Evolutionary conservation across 768 basidiomycete species (phyloP).

Genomic region (Cystofilobasidium capitatum): DNA sequence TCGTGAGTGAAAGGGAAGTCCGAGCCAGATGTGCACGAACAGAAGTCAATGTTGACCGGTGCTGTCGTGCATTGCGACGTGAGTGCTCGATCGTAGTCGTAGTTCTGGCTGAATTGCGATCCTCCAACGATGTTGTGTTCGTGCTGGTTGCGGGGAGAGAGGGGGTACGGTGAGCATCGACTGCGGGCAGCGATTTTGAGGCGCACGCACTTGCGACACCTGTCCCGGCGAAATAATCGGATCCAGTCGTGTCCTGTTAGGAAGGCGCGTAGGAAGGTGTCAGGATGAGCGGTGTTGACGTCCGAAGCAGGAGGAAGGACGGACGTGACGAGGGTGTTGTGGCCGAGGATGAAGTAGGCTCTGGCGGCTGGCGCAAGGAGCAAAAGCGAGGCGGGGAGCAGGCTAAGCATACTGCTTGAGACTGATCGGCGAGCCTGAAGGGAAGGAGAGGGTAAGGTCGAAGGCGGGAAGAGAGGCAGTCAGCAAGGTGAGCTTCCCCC

Average conservation of each 20-base stretch:
- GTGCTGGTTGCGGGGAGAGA: constrained; percentile 18
- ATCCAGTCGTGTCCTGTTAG: constrained; percentile 27
- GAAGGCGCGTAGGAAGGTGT: neutral
- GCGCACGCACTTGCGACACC: constrained; percentile 23
- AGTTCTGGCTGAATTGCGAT: constrained; percentile 36
- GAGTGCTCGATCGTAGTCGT: constrained; percentile 35
- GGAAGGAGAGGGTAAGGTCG: neutral
- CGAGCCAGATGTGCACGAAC: neutral
- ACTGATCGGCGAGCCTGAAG: neutral
- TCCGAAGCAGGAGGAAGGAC: neutral
- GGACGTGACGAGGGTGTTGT: neutral
- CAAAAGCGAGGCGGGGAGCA: neutral
- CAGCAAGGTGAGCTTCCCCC: no score
- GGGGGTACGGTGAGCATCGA: neutral
- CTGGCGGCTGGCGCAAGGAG: neutral
- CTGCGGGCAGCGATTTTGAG: neutral
- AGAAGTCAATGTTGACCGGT: constrained; percentile 37
- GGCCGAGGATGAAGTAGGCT: constrained; percentile 19
- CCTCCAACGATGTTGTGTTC: constrained; percentile 41
- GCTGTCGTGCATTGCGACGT: constrained; percentile 39
- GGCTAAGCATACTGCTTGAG: neutral
- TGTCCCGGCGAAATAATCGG: constrained; percentile 30
- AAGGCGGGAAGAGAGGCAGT: neutral
- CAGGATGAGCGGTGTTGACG: neutral
- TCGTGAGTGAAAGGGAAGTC: neutral